A percentile compares a stretch with the other conserved stretches of the same genome.
These are phyloP conservation scores for Hericium coralloides DNA, from an alignment of 768 basidiomycete genomes.

Conservation along the genomic window DNA sequence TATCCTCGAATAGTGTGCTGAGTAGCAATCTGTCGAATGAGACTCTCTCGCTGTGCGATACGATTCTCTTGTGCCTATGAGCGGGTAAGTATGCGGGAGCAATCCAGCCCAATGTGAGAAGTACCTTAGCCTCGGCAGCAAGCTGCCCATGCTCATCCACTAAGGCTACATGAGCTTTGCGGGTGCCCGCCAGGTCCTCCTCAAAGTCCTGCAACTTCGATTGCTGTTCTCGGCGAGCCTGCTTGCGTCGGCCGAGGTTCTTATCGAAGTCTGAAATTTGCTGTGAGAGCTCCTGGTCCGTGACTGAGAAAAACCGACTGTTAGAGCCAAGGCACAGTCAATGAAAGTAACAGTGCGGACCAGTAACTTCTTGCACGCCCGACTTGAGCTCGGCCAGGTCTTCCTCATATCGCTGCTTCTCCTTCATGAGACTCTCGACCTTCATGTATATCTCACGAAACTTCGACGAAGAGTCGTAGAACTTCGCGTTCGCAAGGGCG, in stretches of 20 bases:
- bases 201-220: constrained; percentile 52
- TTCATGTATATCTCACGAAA: constrained; percentile 80
- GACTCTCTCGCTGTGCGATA: constrained; percentile 58
- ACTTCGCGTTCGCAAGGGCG: constrained; percentile 62
- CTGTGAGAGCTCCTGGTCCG: constrained; percentile 59
- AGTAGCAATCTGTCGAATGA: constrained; percentile 61
- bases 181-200: constrained; percentile 42
- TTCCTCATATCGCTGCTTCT: constrained; percentile 48
- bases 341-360: constrained; percentile 26
- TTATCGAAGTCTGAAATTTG: constrained; percentile 53
- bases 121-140: constrained; percentile 64
- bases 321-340: background rate
- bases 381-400: constrained; percentile 56
- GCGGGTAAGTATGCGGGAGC: background rate
- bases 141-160: constrained; percentile 59
- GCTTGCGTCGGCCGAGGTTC: constrained; percentile 42
- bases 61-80: constrained; percentile 65
- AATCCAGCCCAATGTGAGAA: background rate
- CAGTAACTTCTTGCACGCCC: constrained; percentile 58
- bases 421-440: constrained; percentile 52
- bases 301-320: constrained; percentile 33
- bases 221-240: constrained; percentile 37
- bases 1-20: constrained; percentile 70
- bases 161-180: constrained; percentile 46
- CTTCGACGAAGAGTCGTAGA: constrained; percentile 75